These are phyloP conservation scores for Cenchrus purpureus DNA, from an alignment of 176 grass and related monocot genomes.

Conservation along the genomic window DNA sequence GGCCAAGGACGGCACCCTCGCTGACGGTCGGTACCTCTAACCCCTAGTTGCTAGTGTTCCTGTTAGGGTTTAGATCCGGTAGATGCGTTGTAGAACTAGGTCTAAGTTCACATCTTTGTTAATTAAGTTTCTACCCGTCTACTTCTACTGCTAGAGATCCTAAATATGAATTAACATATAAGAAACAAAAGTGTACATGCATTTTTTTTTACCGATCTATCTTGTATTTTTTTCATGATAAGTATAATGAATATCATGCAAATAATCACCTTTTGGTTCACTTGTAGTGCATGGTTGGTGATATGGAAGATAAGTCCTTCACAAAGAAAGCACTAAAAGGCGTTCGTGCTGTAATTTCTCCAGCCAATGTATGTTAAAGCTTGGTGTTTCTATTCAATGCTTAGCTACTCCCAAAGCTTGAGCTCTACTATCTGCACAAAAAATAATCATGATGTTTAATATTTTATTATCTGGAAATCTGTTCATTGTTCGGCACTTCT, in stretches of 20 bases:
- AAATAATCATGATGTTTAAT: not conserved
- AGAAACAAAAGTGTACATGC: not conserved
- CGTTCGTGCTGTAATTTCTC: slow-evolving; percentile 77
- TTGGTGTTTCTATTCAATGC: slow-evolving; percentile 4
- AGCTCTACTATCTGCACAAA: not conserved
- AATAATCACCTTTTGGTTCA: slow-evolving; percentile 4
- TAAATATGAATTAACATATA: not conserved
- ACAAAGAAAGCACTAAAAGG: slow-evolving; percentile 71
- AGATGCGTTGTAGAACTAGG: too few relatives aligned
- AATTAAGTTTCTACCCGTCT: too few relatives aligned
- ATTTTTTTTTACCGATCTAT: not conserved
- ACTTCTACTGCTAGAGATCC: too few relatives aligned
- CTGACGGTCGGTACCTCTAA: too few relatives aligned
- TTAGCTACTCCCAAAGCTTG: not conserved
- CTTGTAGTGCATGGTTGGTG: slow-evolving; percentile 74
- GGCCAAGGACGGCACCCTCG: too few relatives aligned
- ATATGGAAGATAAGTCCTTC: slow-evolving; percentile 72
- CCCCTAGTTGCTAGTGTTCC: too few relatives aligned
- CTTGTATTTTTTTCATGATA: not conserved
- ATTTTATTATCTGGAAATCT: slow-evolving; percentile 1
- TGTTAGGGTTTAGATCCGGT: too few relatives aligned
- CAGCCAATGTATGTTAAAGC: slow-evolving; percentile 63
- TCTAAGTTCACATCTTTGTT: too few relatives aligned
- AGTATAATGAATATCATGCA: not conserved
- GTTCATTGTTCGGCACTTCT: not conserved